These are phyloP conservation scores for Rhododendron simsii DNA, from an alignment of 148 eudicot genomes.

Conservation along the genomic window DNA sequence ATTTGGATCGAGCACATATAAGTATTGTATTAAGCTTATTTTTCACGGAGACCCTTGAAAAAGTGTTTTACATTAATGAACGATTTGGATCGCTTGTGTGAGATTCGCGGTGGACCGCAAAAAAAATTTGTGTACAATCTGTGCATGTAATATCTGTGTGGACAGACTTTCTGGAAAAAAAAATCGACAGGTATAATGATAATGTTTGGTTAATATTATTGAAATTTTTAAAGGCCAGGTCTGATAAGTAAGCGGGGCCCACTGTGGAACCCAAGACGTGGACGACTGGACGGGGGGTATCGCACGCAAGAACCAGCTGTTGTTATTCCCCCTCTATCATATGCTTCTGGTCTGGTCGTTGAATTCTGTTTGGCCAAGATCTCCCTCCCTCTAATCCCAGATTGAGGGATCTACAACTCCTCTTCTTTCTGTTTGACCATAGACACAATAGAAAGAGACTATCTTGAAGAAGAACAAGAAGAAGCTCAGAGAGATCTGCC, in stretches of 20 bases:
- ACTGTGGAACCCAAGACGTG: slow-evolving; percentile 1
- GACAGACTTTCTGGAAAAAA: too few species aligned
- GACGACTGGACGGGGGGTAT: slow-evolving; percentile 5
- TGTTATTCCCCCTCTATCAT: neutral
- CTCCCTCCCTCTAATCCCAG: slow-evolving; percentile 3
- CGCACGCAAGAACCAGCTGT: slow-evolving; percentile 17
- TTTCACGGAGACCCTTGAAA: too few species aligned
- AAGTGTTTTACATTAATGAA: too few species aligned
- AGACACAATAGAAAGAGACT: neutral
- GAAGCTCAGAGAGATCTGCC: slow-evolving; percentile 13
- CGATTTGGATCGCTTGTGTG: too few species aligned
- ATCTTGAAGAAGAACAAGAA: neutral
- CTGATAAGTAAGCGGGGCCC: slow-evolving; percentile 9
- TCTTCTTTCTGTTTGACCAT: slow-evolving; percentile 1
- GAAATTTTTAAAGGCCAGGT: neutral
- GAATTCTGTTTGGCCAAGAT: slow-evolving; percentile 23
- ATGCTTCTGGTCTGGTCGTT: neutral
- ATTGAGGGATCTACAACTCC: neutral
- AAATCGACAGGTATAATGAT: too few species aligned
- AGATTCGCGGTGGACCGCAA: too few species aligned
- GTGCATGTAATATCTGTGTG: too few species aligned
- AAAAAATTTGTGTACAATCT: too few species aligned
- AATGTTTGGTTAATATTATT: too few species aligned
- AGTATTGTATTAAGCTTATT: too few species aligned
- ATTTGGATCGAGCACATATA: too few species aligned